Base-by-base conservation (phyloP, 768 basidiomycete species). In the Russula sp. region DNA sequence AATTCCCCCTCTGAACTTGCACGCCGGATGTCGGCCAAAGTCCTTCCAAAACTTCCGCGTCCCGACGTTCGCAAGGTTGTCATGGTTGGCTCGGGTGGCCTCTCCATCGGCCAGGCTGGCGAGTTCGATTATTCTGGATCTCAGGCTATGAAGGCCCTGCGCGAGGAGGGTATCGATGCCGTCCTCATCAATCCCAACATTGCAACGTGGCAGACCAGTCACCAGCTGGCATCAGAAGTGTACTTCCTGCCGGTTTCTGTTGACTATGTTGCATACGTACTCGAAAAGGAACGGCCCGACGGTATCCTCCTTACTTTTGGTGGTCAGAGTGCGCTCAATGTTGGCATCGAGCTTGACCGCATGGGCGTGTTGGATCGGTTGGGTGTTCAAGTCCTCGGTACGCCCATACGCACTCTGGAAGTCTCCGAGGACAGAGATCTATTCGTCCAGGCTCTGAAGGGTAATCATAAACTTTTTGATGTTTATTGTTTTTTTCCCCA, bases 111-210 rank as follows among this genome's bases (percentile, higher is more conserved):
- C 34, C 97, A 99, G 74, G 97, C 97, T 5, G 97, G 97, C 73
- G 97, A 99, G 76, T 99, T 99, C 74, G 97, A 99, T 73, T 99
- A 99, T 73, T 98, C 96, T 20, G 97, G 97, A 49, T 98, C 96
- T 7, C 97, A 99, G 75, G 97, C 97, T 10, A 85, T 99, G 75
- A 98, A 99, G 74, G 97, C 97, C 16, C 85, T 99, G 56, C 85
- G 87, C 68, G 97, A 99, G 74, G 93, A 95, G 73, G 95, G 95
- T 56, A 87, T 99, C 55, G 83, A 90, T 59, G 91, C 93, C 36
- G 86, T 99, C 65, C 86, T 99, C 65, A 93, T 99, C 74, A 99
- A 98, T 74, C 97, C 97, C 50, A 98, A 99, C 72, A 98, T 98
- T 66, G 96, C 97, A 46, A 98, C 97, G 35, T 98, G 96, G 88